Evolutionary conservation across 768 basidiomycete species (phyloP).

Genomic region (Boletus coccyginus): DNA sequence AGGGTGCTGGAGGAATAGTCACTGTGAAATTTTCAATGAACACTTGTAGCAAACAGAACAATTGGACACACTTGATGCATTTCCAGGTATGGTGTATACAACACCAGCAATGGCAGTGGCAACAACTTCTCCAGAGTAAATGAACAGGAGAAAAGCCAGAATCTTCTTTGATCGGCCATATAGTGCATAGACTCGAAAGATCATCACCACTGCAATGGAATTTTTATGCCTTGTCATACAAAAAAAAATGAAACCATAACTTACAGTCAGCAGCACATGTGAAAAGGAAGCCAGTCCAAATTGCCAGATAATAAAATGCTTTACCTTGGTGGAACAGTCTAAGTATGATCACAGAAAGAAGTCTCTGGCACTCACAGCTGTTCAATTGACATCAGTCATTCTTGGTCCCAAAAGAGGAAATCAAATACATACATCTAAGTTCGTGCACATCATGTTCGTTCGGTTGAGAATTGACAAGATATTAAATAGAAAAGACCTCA

Average conservation of each 20-base stretch:
- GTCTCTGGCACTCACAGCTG: neutral
- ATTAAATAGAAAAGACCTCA: neutral
- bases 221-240: neutral
- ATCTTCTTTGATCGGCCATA: neutral
- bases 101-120: neutral
- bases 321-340: neutral
- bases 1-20: neutral
- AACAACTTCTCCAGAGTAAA: neutral
- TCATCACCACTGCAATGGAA: slow-evolving; percentile 7
- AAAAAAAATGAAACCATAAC: neutral
- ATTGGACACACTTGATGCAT: neutral
- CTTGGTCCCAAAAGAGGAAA: neutral
- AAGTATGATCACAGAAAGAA: neutral
- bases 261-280: neutral
- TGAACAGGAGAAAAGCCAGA: neutral
- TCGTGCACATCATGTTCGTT: neutral
- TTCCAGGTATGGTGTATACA: neutral
- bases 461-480: neutral
- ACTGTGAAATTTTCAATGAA: neutral
- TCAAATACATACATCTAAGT: slow-evolving; percentile 2
- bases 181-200: slow-evolving; percentile 10
- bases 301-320: neutral
- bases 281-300: neutral
- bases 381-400: neutral
- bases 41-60: neutral